phyloP scores from a whole-genome alignment of 306 rosid genomes.

The Fragaria ananassa region DNA sequence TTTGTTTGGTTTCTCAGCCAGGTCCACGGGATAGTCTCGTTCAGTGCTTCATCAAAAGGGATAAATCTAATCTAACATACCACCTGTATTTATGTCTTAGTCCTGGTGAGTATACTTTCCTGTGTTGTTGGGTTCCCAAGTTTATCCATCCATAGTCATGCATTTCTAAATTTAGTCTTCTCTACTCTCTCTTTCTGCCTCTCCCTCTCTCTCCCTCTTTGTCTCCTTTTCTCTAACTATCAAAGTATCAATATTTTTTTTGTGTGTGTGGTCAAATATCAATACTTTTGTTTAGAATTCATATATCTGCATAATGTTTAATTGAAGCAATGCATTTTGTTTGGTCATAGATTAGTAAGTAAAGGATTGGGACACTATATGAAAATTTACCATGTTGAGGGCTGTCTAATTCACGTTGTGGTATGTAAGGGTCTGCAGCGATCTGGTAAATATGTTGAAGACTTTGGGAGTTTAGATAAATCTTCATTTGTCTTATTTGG shows the following conservation, averaged over 20 bases:
- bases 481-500: background rate
- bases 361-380: background rate
- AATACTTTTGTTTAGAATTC: background rate
- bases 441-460: background rate
- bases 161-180: background rate
- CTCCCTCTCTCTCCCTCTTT: too few species aligned
- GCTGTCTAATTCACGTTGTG: background rate
- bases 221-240: too few species aligned
- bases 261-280: too few species aligned
- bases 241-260: background rate
- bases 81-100: slow-evolving; percentile 77
- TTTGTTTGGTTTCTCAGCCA: slow-evolving; percentile 52
- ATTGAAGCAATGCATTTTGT: background rate
- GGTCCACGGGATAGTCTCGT: slow-evolving; percentile 73
- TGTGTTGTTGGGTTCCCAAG: background rate
- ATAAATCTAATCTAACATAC: slow-evolving; percentile 76
- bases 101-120: slow-evolving; percentile 49
- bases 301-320: background rate
- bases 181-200: background rate
- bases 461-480: background rate
- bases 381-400: background rate
- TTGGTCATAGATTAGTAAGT: background rate
- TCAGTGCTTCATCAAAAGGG: slow-evolving; percentile 84
- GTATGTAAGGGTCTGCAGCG: background rate
- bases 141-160: background rate